Evolutionary conservation across 108 stramenopile species (phyloP), one percentile per base, ranked within the genome.

Genomic region (Fistulifera pelliculosa): DNA sequence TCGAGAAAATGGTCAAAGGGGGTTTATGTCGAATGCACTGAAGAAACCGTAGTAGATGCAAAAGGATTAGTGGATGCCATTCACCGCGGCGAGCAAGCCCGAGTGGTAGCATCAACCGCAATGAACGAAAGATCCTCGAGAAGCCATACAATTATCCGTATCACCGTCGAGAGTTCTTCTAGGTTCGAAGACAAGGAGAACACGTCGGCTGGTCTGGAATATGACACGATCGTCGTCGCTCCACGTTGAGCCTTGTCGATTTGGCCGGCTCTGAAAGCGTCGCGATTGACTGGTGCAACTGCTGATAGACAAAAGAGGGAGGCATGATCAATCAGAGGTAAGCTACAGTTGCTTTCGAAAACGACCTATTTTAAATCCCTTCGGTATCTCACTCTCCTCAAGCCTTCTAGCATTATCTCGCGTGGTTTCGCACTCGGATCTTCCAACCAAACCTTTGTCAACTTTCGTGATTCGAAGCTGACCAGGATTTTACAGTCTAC

Each of bases 401-500:
- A 80, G 81, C 71, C 66, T 96, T 19, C 70, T 95, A 10, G 71
- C 92, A 1, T 80, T 96, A 2, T 81, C 83, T 21, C 69, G 70
- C 21, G 90, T 94, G 7, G 93, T 95, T 52, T 66, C 77, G 35
- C 73, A 8, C 65, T 90, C 41, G 70, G 79, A 40, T 49, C 70
- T 66, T 41, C 52, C 64, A 45, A 73, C 66, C 21, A 63, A 69
- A 54, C 72, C 51, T 73, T 85, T 73, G 55, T 75, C 39, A 87
- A 87, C 61, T 94, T 83, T 64, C 83, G 97, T 27, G 97, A 99
- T 79, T 87, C 84, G 22, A 98, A 98, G 71, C 73, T 99, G 26
- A 99, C 99, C 19, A 73, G 95, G 27, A 82, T 99, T 49, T 71
- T 99, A n/a, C 97, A 99, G 76, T 95, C 99, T 0, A 85, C 86